A percentile compares a stretch with the other conserved stretches of the same genome.
Conservation (phyloP, 352 stramenopile genomes). For the Plasmopara halstedii region DNA sequence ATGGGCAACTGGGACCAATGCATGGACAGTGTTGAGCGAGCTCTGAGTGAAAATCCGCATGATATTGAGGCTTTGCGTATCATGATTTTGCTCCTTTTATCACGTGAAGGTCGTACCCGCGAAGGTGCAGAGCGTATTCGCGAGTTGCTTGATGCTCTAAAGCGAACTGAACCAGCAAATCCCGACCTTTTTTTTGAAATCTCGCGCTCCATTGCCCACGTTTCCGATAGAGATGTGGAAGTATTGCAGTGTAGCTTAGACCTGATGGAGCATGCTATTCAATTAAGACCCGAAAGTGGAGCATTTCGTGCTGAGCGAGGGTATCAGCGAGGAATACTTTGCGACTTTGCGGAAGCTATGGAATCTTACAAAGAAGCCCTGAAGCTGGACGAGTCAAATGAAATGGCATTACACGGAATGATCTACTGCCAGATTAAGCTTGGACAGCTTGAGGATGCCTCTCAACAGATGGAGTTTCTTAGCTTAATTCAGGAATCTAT, state of each 20-base stretch:
- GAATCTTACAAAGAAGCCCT: slow-evolving; percentile 82
- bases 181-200: slow-evolving; percentile 60
- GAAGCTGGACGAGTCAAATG: slow-evolving; percentile 83
- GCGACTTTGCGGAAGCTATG: slow-evolving; percentile 72
- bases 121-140: slow-evolving; percentile 52
- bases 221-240: slow-evolving; percentile 57
- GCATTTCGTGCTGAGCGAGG: slow-evolving; percentile 64
- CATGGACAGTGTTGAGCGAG: slow-evolving; percentile 67
- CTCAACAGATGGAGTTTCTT: slow-evolving; percentile 90
- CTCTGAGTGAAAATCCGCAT: slow-evolving; percentile 48
- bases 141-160: slow-evolving; percentile 59
- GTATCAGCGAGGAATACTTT: slow-evolving; percentile 68
- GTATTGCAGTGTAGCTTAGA: slow-evolving; percentile 64
- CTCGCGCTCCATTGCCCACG: slow-evolving; percentile 44
- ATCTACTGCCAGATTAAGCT: slow-evolving; percentile 91
- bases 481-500: slow-evolving; percentile 87
- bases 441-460: slow-evolving; percentile 82
- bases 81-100: slow-evolving; percentile 56
- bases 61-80: slow-evolving; percentile 73
- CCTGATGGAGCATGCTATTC: slow-evolving; percentile 61
- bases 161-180: slow-evolving; percentile 63
- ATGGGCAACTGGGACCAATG: slow-evolving; percentile 84
- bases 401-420: slow-evolving; percentile 80
- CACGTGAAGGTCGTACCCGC: slow-evolving; percentile 44
- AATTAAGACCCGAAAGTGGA: slow-evolving; percentile 50